Conservation (phyloP, 495 filamentous ascomycete genomes). For the Penicillium riverlandense region DNA sequence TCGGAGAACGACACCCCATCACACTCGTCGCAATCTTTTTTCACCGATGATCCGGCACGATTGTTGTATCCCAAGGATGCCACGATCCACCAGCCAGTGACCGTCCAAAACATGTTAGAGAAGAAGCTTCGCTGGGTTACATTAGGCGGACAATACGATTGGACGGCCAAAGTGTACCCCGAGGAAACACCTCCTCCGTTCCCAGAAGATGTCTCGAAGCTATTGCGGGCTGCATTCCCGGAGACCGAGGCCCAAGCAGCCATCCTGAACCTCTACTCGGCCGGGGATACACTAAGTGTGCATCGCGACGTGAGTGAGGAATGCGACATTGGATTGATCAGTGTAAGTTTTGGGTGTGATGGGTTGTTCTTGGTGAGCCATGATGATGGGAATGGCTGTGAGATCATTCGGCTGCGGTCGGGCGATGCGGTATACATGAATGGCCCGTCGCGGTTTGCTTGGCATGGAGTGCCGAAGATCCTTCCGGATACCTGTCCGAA, state of each 20-base stretch:
- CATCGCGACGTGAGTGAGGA: conserved; percentile 89
- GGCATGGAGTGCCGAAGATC: conserved; percentile 89
- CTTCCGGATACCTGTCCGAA: conserved; percentile 67
- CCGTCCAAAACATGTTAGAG: conserved; percentile 55
- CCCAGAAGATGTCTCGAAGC: conserved; percentile 59
- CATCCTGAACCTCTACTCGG: conserved; percentile 84
- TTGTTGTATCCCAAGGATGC: conserved; percentile 57
- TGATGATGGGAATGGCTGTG: conserved; percentile 34
- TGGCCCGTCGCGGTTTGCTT: conserved; percentile 71
- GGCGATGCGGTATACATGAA: conserved; percentile 83
- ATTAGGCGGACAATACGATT: conserved; percentile 89
- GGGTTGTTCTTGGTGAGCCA: conserved; percentile 59
- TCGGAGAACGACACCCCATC: not conserved
- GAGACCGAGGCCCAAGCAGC: conserved; percentile 74
- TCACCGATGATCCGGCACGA: conserved; percentile 31
- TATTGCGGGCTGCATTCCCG: conserved; percentile 61
- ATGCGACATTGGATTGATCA: conserved; percentile 66
- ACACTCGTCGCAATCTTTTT: conserved; percentile 38
- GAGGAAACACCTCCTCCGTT: conserved; percentile 58
- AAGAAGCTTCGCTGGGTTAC: conserved; percentile 89
- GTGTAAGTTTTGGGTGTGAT: conserved; percentile 83
- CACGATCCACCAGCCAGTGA: conserved; percentile 58
- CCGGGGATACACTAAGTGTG: conserved; percentile 78
- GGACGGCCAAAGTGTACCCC: conserved; percentile 80
- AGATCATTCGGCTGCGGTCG: conserved; percentile 62